Evolutionary conservation across 2,329 filamentous ascomycete genomes (phyloP).

Genomic region (Claviceps sp.): DNA sequence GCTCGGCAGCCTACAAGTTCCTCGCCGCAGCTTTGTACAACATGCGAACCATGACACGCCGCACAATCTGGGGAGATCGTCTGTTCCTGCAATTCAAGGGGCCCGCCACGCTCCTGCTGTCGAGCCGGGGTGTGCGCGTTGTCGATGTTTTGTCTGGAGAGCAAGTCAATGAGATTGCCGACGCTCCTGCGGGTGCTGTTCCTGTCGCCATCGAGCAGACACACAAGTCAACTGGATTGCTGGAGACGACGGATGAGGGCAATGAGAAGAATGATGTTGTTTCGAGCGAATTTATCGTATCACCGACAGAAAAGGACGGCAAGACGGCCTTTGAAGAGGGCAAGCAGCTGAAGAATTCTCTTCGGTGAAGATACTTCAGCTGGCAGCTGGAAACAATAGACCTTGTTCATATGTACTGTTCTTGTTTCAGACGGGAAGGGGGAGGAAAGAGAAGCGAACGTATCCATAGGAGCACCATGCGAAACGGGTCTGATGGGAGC

Average conservation of each 20-base stretch:
- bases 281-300: conserved; percentile 38
- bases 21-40: conserved; percentile 51
- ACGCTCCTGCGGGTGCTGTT: conserved; percentile 60
- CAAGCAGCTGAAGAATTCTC: conserved; percentile 44
- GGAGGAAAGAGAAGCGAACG: neutral
- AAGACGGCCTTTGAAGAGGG: conserved; percentile 52
- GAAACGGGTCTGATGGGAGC: too few species aligned
- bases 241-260: conserved; percentile 10
- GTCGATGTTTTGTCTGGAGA: conserved; percentile 63
- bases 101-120: conserved; percentile 73
- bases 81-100: conserved; percentile 85
- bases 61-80: conserved; percentile 86
- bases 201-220: conserved; percentile 41
- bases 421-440: neutral
- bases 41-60: conserved; percentile 61
- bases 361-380: conserved; percentile 20
- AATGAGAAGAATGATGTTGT: conserved; percentile 21
- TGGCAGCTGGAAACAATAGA: too few species aligned
- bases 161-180: conserved; percentile 84
- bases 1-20: conserved; percentile 59
- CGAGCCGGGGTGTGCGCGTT: conserved; percentile 69
- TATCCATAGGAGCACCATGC: neutral
- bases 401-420: neutral
- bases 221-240: conserved; percentile 21
- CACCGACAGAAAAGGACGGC: conserved; percentile 43